Percentiles rank a stretch among this genome's conserved stretches.
These are phyloP conservation scores for Stachybotrys chlorohalonatus DNA, from an alignment of 2,329 filamentous ascomycete genomes.

Conservation along the genomic window DNA sequence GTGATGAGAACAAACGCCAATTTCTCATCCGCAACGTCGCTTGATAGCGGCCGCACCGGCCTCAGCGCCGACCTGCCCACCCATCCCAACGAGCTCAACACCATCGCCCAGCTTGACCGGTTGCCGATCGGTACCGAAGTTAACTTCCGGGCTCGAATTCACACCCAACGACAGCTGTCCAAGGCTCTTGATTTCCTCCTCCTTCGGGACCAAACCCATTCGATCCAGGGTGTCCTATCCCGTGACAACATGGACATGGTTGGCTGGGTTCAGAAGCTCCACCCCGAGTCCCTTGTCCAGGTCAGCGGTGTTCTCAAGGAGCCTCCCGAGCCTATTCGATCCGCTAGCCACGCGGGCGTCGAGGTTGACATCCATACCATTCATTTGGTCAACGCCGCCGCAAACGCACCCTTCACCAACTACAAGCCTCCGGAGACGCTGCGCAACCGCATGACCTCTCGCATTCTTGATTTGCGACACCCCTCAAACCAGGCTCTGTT, in stretches of 20 bases:
- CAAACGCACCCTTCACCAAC: constrained; percentile 41
- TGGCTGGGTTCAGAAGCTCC: constrained; percentile 78
- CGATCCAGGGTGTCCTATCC: constrained; percentile 72
- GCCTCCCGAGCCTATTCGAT: constrained; percentile 65
- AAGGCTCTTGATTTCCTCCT: constrained; percentile 77
- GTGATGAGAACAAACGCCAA: neutral
- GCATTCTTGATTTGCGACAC: constrained; percentile 79
- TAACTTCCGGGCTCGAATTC: constrained; percentile 31
- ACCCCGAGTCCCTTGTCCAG: constrained; percentile 68
- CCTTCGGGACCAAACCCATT: constrained; percentile 74
- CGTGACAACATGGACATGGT: constrained; percentile 59
- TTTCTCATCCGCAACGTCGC: constrained; percentile 13
- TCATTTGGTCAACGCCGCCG: constrained; percentile 40
- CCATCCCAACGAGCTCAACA: constrained; percentile 29
- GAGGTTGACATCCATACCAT: constrained; percentile 60
- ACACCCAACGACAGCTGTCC: constrained; percentile 70
- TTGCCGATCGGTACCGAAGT: constrained; percentile 29
- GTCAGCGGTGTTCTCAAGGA: constrained; percentile 65
- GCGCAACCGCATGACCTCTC: constrained; percentile 65
- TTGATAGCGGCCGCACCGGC: constrained; percentile 27
- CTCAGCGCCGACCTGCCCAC: constrained; percentile 27
- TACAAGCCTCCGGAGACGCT: constrained; percentile 55
- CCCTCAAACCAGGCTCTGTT: constrained; percentile 81
- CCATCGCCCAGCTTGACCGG: constrained; percentile 25
- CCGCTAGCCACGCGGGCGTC: constrained; percentile 65